phyloP scores from a whole-genome alignment of 208 protist species.

The Endotrypanum monterogeii region DNA sequence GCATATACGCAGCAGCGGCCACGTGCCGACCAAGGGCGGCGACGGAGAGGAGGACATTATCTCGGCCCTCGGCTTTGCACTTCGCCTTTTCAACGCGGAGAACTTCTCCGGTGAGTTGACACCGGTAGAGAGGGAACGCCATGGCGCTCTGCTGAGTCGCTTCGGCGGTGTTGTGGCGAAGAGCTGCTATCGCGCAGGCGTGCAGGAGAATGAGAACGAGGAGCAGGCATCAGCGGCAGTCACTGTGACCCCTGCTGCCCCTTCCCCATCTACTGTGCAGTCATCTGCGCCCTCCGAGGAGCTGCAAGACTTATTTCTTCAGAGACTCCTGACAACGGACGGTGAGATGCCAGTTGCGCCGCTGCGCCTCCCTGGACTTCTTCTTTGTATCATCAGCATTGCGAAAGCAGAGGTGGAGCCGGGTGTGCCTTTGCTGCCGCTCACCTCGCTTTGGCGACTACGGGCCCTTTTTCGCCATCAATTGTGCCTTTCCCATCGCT shows the following conservation, averaged over 20 bases:
- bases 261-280: slow-evolving; percentile 1
- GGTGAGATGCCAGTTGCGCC: slow-evolving; percentile 82
- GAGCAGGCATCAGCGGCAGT: slow-evolving; percentile 11
- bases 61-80: slow-evolving; percentile 69
- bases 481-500: slow-evolving; percentile 64
- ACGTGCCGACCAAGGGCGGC: neutral
- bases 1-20: slow-evolving; percentile 34
- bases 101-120: slow-evolving; percentile 86
- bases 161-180: slow-evolving; percentile 36
- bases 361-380: slow-evolving; percentile 61
- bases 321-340: slow-evolving; percentile 81
- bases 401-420: slow-evolving; percentile 30
- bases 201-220: slow-evolving; percentile 13
- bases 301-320: slow-evolving; percentile 59
- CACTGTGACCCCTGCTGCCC: slow-evolving; percentile 11
- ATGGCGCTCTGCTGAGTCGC: slow-evolving; percentile 40
- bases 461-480: slow-evolving; percentile 83
- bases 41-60: slow-evolving; percentile 41
- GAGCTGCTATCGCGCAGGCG: slow-evolving; percentile 5
- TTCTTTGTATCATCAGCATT: slow-evolving; percentile 67
- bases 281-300: slow-evolving; percentile 6
- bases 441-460: slow-evolving; percentile 67
- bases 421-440: slow-evolving; percentile 39
- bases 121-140: slow-evolving; percentile 47
- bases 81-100: slow-evolving; percentile 85